Evolutionary conservation across 306 rosid genomes (phyloP).

Genomic region (Luffa aegyptiaca): DNA sequence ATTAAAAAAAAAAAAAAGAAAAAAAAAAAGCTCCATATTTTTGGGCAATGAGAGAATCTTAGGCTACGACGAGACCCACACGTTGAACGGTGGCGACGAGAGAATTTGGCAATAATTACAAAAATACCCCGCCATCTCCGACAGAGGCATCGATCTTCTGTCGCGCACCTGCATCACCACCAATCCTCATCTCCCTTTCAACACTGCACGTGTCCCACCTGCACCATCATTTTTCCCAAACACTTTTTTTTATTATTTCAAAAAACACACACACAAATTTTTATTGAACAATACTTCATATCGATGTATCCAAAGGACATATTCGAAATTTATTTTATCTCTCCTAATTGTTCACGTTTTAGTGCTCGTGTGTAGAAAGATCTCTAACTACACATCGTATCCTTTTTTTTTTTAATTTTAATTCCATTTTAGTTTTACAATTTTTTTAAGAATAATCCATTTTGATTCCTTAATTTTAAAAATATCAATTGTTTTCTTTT

Average conservation of each 20-base stretch:
- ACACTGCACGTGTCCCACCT: constrained; percentile 7
- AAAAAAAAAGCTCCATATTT: neutral
- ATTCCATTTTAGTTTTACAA: no score
- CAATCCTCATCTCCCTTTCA: neutral
- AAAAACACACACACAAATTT: no score
- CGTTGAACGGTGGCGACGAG: neutral
- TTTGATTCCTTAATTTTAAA: neutral
- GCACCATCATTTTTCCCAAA: neutral
- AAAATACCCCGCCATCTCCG: neutral
- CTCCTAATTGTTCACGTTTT: no score
- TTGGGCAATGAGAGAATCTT: neutral
- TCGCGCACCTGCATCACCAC: neutral
- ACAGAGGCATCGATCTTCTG: neutral
- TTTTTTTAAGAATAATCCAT: no score
- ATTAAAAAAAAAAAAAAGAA: no score
- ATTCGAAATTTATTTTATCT: no score
- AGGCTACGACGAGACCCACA: neutral
- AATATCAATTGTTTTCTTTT: neutral
- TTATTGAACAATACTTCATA: no score
- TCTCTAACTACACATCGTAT: no score
- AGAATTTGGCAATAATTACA: neutral
- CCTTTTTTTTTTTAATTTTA: no score
- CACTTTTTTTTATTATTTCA: neutral
- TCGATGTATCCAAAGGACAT: no score
- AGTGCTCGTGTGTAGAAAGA: no score